A percentile compares a stretch with the other conserved stretches of the same genome.
Conservation (phyloP, 129 eudicot species). For the sunflower (Helianthus annuus) region DNA sequence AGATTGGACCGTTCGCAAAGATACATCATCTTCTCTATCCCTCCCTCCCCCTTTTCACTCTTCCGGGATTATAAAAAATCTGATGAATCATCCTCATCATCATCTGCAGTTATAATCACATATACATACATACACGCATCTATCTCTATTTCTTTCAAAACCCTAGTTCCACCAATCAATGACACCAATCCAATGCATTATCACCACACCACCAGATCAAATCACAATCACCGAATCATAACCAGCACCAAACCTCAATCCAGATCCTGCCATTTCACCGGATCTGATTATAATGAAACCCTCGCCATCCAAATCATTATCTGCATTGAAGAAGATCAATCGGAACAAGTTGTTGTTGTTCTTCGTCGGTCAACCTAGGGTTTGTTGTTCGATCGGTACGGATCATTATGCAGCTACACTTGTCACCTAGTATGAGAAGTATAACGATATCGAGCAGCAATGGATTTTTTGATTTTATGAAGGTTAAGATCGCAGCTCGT, state of each 20-base stretch:
- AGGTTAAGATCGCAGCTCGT: slow-evolving; percentile 96
- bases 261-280: not conserved
- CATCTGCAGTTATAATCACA: slow-evolving; percentile 1
- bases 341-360: slow-evolving; percentile 14
- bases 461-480: slow-evolving; percentile 83
- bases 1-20: slow-evolving; percentile 17
- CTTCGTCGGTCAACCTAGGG: slow-evolving; percentile 33
- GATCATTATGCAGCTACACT: slow-evolving; percentile 97
- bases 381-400: slow-evolving; percentile 27
- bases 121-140: slow-evolving; percentile 8
- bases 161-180: slow-evolving; percentile 22
- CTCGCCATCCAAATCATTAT: slow-evolving; percentile 4
- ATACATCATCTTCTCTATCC: not conserved
- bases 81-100: slow-evolving; percentile 26
- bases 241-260: slow-evolving; percentile 2
- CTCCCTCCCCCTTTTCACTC: not conserved
- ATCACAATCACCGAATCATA: slow-evolving; percentile 12
- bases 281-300: slow-evolving; percentile 34
- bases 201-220: not conserved
- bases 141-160: slow-evolving; percentile 17
- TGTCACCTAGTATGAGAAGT: slow-evolving; percentile 99
- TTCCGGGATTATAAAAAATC: slow-evolving; percentile 3
- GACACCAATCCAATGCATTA: slow-evolving; percentile 32
- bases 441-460: slow-evolving; percentile 85
- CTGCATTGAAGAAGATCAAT: slow-evolving; percentile 26